Evolutionary conservation across 768 basidiomycete genomes (phyloP), one percentile per base, ranked within the genome.

Genomic region (Suillus hirtellus): DNA sequence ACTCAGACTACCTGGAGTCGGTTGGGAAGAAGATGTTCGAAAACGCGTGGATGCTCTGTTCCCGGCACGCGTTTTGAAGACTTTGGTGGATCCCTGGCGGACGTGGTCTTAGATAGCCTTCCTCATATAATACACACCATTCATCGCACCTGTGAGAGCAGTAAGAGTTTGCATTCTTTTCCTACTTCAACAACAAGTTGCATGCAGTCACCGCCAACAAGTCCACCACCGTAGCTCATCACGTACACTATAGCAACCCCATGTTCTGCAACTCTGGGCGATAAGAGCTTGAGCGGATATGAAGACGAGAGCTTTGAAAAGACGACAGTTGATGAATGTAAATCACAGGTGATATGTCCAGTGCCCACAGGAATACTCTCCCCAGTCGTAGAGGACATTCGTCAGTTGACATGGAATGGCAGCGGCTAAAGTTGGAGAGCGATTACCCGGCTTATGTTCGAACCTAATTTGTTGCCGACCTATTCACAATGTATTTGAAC

Each of bases 281-380:
- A 89, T 62, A 96, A 78, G 40, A 97, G 85, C 73, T 96, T 96
- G 69, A 97, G 80, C 10, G 95, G 95, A 71, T 96, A 97, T 1
- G 87, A 82, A 9, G 88, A 90, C 11, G 88, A 87, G 19, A 95
- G 80, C 68, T 92, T 85, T 0, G 89, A 84, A 71, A 96, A 90
- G 47, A 83, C 79, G 3, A 84, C 87, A 49, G 79, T 82, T 15
- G 79, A 74, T 17, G 85, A 87, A 70, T 87, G 82, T 17, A 77
- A 71, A 4, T 78, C 75, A 40, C 89, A 74, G n/a, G 75, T 72
- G 62, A 93, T 85, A 35, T 82, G 82, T 17, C 90, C 90, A 31
- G 78, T 73, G 37, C 90, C 90, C 42, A 73, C 68, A 42, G 46
- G 43, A 15, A 73, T 67, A 5, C 44, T 43, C 37, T 65, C 65